phyloP scores from a whole-genome alignment of 2,329 filamentous ascomycete species.

The Fusarium dimerum region DNA sequence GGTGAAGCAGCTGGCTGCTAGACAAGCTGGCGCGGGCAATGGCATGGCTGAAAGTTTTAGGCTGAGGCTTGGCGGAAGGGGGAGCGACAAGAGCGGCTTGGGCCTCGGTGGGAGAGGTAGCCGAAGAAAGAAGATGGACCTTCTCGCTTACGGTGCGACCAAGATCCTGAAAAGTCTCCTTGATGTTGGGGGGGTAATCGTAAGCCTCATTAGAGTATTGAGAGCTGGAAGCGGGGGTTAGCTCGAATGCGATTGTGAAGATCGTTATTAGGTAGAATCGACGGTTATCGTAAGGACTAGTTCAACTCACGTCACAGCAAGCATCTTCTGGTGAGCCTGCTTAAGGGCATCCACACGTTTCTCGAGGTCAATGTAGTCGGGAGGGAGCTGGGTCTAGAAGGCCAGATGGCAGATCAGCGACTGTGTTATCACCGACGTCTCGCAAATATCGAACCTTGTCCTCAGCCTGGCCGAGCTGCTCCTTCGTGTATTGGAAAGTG shows the following conservation, averaged over 20 bases:
- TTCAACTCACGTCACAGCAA: slow-evolving; percentile 82
- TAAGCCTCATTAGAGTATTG: slow-evolving; percentile 88
- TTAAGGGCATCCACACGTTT: slow-evolving; percentile 98
- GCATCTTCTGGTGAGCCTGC: slow-evolving; percentile 94
- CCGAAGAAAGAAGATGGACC: slow-evolving; percentile 84
- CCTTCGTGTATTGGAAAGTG: slow-evolving; percentile 96
- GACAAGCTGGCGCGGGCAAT: slow-evolving; percentile 87
- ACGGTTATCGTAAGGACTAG: neutral
- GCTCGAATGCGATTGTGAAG: no score
- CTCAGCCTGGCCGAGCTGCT: slow-evolving; percentile 91
- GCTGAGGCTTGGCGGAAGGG: slow-evolving; percentile 88
- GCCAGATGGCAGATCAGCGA: slow-evolving; percentile 15
- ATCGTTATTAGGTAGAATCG: no score
- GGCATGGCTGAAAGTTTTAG: slow-evolving; percentile 97
- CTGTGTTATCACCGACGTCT: slow-evolving; percentile 8
- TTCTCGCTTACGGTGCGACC: slow-evolving; percentile 96
- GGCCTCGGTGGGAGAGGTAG: slow-evolving; percentile 84
- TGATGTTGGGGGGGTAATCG: slow-evolving; percentile 97
- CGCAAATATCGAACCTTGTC: slow-evolving; percentile 68
- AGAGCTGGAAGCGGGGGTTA: slow-evolving; percentile 55
- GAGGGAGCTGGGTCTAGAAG: slow-evolving; percentile 84
- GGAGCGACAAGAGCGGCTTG: slow-evolving; percentile 91
- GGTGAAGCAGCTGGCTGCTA: slow-evolving; percentile 82
- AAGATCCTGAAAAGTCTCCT: slow-evolving; percentile 95
- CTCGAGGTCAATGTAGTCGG: slow-evolving; percentile 97